These are phyloP conservation scores for Scleroderma citrinum DNA, from an alignment of 768 basidiomycete species.

Conservation along the genomic window DNA sequence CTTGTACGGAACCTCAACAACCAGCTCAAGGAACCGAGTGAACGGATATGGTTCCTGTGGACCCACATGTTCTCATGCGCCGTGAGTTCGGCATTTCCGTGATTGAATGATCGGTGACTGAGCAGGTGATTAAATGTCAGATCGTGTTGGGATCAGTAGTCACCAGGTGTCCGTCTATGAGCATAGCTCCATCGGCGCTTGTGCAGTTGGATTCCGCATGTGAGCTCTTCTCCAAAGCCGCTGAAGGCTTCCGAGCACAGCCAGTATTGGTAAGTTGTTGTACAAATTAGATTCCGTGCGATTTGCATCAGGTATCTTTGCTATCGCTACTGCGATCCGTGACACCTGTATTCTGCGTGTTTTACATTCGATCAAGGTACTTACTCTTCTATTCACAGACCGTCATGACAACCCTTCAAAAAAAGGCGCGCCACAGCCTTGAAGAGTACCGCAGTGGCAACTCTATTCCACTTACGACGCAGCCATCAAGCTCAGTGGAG, in stretches of 20 bases:
- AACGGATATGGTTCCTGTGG: constrained; percentile 56
- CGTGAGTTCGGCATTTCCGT: constrained; percentile 32
- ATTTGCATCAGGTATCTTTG: neutral
- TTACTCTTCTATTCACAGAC: constrained; percentile 32
- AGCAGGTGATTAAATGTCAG: constrained; percentile 17
- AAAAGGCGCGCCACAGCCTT: constrained; percentile 60
- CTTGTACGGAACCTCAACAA: constrained; percentile 63
- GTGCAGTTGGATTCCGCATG: constrained; percentile 71
- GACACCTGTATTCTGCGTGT: constrained; percentile 6
- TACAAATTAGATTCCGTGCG: neutral
- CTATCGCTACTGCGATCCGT: neutral
- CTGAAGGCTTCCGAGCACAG: constrained; percentile 56
- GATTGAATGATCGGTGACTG: neutral
- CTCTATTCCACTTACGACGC: constrained; percentile 35
- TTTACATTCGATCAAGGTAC: neutral
- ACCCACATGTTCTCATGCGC: constrained; percentile 54
- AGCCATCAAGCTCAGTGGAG: constrained; percentile 33
- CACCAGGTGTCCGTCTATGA: constrained; percentile 75
- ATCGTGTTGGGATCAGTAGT: constrained; percentile 73
- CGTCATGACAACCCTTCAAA: constrained; percentile 59
- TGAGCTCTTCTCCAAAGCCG: constrained; percentile 66
- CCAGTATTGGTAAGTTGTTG: constrained; percentile 51
- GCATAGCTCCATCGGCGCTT: constrained; percentile 67
- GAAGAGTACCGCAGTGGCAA: constrained; percentile 60
- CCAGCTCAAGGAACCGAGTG: constrained; percentile 56